Conservation (phyloP, 257 asterid genomes). For the Solanum chiquidenum region DNA sequence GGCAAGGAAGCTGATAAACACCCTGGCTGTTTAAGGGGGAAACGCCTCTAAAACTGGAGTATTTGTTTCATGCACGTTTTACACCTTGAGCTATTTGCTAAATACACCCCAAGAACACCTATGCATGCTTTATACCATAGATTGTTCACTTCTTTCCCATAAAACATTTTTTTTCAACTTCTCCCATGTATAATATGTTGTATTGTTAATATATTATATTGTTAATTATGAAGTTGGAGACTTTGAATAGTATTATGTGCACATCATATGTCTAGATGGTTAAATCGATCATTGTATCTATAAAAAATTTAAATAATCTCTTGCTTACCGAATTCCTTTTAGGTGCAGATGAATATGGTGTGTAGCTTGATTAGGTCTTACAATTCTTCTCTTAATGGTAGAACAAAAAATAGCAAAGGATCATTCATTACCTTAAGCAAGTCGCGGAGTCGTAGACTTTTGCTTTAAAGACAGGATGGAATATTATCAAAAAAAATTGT, state of each 20-base stretch:
- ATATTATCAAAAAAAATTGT: background rate
- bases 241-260: background rate
- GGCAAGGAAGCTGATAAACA: background rate
- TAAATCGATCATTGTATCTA: background rate
- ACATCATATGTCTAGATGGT: background rate
- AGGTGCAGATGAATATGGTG: background rate
- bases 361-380: background rate
- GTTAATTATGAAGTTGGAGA: background rate
- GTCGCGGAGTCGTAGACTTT: background rate
- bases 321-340: background rate
- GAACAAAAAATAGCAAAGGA: background rate
- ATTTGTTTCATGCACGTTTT: background rate
- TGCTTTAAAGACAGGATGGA: background rate
- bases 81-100: background rate
- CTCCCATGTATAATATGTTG: background rate
- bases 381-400: background rate
- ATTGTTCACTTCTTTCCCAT: background rate
- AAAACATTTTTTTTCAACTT: background rate
- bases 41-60: background rate
- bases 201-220: background rate
- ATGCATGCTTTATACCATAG: background rate
- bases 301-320: background rate
- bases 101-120: background rate
- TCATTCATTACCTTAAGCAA: background rate
- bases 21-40: background rate